Evolutionary conservation across 371 early-diverging fungal species (phyloP), one percentile per base, ranked within the genome.

Genomic region (Saksenaea oblongispora): DNA sequence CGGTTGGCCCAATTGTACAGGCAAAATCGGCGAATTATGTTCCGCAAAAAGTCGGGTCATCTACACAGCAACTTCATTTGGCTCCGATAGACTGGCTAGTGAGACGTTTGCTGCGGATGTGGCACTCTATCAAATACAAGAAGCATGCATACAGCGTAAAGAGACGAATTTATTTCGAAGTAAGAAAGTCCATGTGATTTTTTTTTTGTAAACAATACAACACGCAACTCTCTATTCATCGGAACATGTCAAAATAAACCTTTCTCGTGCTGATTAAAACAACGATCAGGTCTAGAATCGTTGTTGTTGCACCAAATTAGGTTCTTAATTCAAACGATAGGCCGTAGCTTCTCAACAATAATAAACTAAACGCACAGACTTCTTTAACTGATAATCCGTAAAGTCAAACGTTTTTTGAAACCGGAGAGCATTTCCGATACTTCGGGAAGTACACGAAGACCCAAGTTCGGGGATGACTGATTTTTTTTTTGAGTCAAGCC

Each of bases 241-340:
- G 51, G 51, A 47, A 47, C 51, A 47, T 47, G 51, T 47, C 51
- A 47, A 47, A 22, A 47, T 10, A 22, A 47, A 47, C 24, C 24
- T 47, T 47, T 47, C 24, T 18, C 3, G 24, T 17, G 22, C 5
- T 17, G 51, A 47, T 47, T 47, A n/a, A 47, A 47, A 47, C 51
- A 47, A 47, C 51, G 51, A n/a, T 14, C 51, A 47, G 51, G 51
- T 47, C 51, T 47, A 47, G 51, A 47, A 47, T 47, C 51, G 17
- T 5, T 22, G 8, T 3, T 47, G 17, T 17, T 47, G 51, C 24
- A 47, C 51, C 51, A 47, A 22, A 22, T 41, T 41, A 22, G 9
- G 5, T 31, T 31, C 51, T 22, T 22, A 47, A 22, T 26, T 4
- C 51, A n/a, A 18, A 22, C 10, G 9, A 47, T 18, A 22, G 5